Evolutionary conservation across 2,329 filamentous ascomycete species (phyloP).

Genomic region (Talaromyces sp.): DNA sequence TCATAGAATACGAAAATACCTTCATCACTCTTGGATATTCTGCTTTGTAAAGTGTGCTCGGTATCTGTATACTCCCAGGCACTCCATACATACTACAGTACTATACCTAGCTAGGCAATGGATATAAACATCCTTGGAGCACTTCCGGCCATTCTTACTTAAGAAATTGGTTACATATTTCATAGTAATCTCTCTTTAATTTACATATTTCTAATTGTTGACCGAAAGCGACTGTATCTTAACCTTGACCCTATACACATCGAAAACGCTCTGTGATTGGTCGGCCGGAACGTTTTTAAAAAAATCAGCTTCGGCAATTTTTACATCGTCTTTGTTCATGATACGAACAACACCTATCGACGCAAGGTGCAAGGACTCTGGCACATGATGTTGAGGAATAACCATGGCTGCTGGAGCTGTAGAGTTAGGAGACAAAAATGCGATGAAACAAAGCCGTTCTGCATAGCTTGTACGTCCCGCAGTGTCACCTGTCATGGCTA

Average conservation of each 20-base stretch:
- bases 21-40: too few relatives aligned
- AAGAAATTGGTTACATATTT: too few relatives aligned
- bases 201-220: too few relatives aligned
- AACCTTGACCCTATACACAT: neutral
- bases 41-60: too few relatives aligned
- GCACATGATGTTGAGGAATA: conserved; percentile 3
- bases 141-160: too few relatives aligned
- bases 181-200: too few relatives aligned
- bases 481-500: conserved; percentile 14
- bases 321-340: neutral
- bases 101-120: too few relatives aligned
- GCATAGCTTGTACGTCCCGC: conserved; percentile 54
- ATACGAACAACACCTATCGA: neutral
- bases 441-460: conserved; percentile 62
- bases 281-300: neutral
- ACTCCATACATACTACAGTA: too few relatives aligned
- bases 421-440: conserved; percentile 67
- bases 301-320: neutral
- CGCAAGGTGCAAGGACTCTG: neutral
- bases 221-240: too few relatives aligned
- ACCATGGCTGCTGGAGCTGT: conserved; percentile 61
- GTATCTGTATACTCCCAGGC: too few relatives aligned
- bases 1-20: too few relatives aligned
- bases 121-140: too few relatives aligned
- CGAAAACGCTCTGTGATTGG: neutral